Base-by-base conservation (phyloP, 2,329 filamentous ascomycete genomes). In the Passalora sequoiae region DNA sequence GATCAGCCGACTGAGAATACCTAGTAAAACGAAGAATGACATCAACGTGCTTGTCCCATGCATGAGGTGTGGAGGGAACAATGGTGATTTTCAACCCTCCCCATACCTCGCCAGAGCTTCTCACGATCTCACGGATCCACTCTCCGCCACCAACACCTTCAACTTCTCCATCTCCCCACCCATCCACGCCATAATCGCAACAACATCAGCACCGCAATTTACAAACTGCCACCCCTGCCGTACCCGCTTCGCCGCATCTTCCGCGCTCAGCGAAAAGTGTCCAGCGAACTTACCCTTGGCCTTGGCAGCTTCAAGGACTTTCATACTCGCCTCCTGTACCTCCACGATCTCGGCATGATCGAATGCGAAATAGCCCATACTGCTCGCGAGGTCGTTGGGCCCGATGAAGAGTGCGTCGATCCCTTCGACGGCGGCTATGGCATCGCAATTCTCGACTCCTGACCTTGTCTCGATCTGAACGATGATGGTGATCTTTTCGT, bases 401-500 rank as follows among this genome's bases (percentile, higher is more conserved):
- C 22, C 35, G 25, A 42, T 24, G 39, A 38, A 29, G 15, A 37
- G 16, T 19, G 36, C 4, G 25, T 42, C 32, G 25, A 43, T n/a
- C 6, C n/a, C 38, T n/a, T 33, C 27, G 2, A 43, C 40, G 6
- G 40, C 66, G 17, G 71, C 71, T 45, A 76, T 77, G 38, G 69
- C 70, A 27, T 70, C 67, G 13, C 69, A 59, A 22, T 60, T 61
- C 36, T 62, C 58, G 2, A 71, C 46, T 0, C 65, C 69, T 8
- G 62, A 64, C 4, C 52, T 55, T 3, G 68, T 70, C 49, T 71
- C 69, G 32, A 71, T 71, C 50, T 72, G 69, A 1, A 70, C 58
- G 24, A 76, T 71, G 0, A 70, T 76, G 17, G 74, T 50, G 31
- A 77, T 61, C 3, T 69, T 66, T 10, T 72, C 66, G 51, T 78